A percentile compares a stretch with the other conserved stretches of the same genome.
Conservation (phyloP, 2,329 filamentous ascomycete species). For the Hypoxylon sp. region DNA sequence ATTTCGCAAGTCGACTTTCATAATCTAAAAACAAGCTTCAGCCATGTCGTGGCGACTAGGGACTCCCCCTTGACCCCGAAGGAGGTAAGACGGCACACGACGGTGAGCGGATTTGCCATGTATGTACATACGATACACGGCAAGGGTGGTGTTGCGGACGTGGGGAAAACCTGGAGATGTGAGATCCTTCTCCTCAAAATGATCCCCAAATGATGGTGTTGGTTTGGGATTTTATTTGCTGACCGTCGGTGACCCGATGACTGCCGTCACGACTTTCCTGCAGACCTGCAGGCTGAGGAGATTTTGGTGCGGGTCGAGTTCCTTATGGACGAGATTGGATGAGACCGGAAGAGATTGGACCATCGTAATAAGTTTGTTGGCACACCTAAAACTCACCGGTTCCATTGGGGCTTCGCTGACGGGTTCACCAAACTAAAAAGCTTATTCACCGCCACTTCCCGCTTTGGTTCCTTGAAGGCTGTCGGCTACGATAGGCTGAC, state of each 20-base stretch:
- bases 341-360: slow-evolving; percentile 2
- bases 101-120: slow-evolving; percentile 29
- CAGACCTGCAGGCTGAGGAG: slow-evolving; percentile 36
- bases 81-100: slow-evolving; percentile 46
- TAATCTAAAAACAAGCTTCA: slow-evolving; percentile 38
- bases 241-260: slow-evolving; percentile 30
- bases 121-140: slow-evolving; percentile 1
- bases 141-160: slow-evolving; percentile 31
- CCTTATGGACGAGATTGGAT: slow-evolving; percentile 25
- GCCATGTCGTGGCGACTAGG: slow-evolving; percentile 32
- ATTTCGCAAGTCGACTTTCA: slow-evolving; percentile 37
- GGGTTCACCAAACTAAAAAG: slow-evolving; percentile 32
- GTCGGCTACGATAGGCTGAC: slow-evolving; percentile 25
- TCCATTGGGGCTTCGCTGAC: slow-evolving; percentile 12
- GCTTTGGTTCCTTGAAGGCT: slow-evolving; percentile 35
- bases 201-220: slow-evolving; percentile 28
- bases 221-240: slow-evolving; percentile 29
- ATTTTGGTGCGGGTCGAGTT: slow-evolving; percentile 22
- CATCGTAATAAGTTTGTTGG: slow-evolving; percentile 34
- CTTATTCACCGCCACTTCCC: slow-evolving; percentile 47
- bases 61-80: slow-evolving; percentile 29
- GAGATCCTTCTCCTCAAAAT: slow-evolving; percentile 14
- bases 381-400: slow-evolving; percentile 34
- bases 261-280: slow-evolving; percentile 26
- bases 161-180: slow-evolving; percentile 46